Evolutionary conservation across 345 rosid genomes (phyloP), one percentile per base, ranked within the genome.

Genomic region (Salix caprea): DNA sequence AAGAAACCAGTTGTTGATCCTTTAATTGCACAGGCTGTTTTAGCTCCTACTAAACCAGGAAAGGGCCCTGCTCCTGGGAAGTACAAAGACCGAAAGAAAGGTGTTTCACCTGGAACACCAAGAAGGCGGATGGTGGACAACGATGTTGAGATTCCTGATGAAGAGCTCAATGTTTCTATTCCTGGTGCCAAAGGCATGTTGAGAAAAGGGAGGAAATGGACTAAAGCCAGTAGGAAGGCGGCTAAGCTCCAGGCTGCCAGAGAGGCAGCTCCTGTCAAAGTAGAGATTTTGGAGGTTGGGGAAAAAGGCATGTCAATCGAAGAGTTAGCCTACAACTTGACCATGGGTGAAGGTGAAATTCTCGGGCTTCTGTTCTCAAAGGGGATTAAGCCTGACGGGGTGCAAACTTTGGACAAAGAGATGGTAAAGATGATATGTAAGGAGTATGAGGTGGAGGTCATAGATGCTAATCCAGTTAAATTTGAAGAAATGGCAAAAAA

Each of bases 191-290:
- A 40, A 46, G 73, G 81, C 37, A 72, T 44, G 4, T 90, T 86
- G 18, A 90, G 94, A 79, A 96, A 90, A 87, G 97, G 99, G 83
- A 89, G 99, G 87, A 96, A 93, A 85, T 93, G 98, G 99, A 96
- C 86, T 86, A 96, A 93, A 88, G 99, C 99, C 64, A 89, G 94
- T 74, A 82, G 99, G 84, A 96, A 87, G 87, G 99, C 99, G 62
- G 99, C 91, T 50, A 91, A 88, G 72, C 86, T 91, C 60, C 94
- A 85, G 87, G 99, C 99, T 81, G 99, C 92, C 54, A 91, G 82
- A 82, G 98, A 93, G 15, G 94, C 98, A 21, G 98, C 99, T 74
- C 99, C 99, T 48, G 94, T 96, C 74, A 96, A 88, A 88, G 98
- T 87, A 72, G 99, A 93, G 72, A 96, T 96, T 81, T 88, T 96